A percentile compares a stretch with the other conserved stretches of the same genome.
These are phyloP conservation scores for Medicago ruthenica DNA, from an alignment of 306 rosid species.

Conservation along the genomic window DNA sequence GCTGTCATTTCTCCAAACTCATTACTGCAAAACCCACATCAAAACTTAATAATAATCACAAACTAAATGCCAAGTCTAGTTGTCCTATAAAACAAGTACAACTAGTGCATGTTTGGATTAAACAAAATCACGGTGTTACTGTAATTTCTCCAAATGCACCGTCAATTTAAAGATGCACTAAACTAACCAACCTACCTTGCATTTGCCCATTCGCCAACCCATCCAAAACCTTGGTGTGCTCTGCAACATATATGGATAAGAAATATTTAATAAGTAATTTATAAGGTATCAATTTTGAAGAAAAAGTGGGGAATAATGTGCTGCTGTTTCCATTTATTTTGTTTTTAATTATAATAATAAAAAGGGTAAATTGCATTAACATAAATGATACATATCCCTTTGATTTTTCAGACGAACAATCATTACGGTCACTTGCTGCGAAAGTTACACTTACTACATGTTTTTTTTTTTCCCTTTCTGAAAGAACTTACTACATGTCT, in stretches of 20 bases:
- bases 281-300: not conserved
- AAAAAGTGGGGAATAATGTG: not conserved
- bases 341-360: not conserved
- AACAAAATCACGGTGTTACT: no score
- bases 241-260: constrained; percentile 52
- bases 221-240: constrained; percentile 92
- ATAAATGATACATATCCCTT: no score
- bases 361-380: not conserved
- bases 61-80: not conserved
- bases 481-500: no score
- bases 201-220: constrained; percentile 99
- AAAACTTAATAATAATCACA: not conserved
- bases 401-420: not conserved
- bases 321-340: not conserved
- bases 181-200: constrained; percentile 70
- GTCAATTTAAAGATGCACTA: not conserved
- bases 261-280: constrained; percentile 7
- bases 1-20: constrained; percentile 54
- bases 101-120: not conserved
- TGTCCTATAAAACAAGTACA: not conserved
- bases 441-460: not conserved
- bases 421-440: no score
- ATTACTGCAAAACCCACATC: constrained; percentile 48
- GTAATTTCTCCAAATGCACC: not conserved
- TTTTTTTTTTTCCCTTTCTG: no score